A percentile compares a stretch with the other conserved stretches of the same genome.
phyloP scores from a whole-genome alignment of 2,329 filamentous ascomycete species.

The Alternaria sp. region DNA sequence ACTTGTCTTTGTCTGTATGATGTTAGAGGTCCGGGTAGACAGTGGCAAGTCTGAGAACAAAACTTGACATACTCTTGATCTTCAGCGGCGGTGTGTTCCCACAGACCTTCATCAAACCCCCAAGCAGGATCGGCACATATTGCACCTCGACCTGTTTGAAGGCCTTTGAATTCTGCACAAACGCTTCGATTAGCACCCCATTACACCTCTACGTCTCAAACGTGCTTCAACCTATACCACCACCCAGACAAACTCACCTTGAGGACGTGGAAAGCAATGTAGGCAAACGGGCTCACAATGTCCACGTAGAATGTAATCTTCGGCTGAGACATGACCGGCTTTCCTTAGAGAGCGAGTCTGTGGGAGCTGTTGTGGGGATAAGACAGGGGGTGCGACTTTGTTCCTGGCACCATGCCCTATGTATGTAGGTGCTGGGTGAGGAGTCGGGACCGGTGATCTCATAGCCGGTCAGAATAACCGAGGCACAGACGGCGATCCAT shows the following conservation, averaged over 20 bases:
- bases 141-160: slow-evolving; percentile 62
- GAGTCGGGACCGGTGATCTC: not conserved
- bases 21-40: slow-evolving; percentile 9
- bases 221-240: not conserved
- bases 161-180: slow-evolving; percentile 58
- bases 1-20: slow-evolving; percentile 63
- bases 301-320: slow-evolving; percentile 65
- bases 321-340: slow-evolving; percentile 51
- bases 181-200: not conserved
- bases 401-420: not conserved
- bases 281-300: slow-evolving; percentile 66
- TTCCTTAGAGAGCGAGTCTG: not conserved
- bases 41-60: not conserved
- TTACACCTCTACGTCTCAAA: not conserved
- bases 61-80: slow-evolving; percentile 58
- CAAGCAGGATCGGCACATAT: slow-evolving; percentile 66
- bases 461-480: slow-evolving; percentile 1
- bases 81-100: slow-evolving; percentile 61
- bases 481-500: not conserved
- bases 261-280: slow-evolving; percentile 64
- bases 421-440: not conserved
- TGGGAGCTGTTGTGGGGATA: not conserved
- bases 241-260: slow-evolving; percentile 50
- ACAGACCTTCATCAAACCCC: slow-evolving; percentile 64
- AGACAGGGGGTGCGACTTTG: not conserved